These are phyloP conservation scores for Anacardium occidentale DNA, from an alignment of 345 rosid genomes.

Conservation along the genomic window DNA sequence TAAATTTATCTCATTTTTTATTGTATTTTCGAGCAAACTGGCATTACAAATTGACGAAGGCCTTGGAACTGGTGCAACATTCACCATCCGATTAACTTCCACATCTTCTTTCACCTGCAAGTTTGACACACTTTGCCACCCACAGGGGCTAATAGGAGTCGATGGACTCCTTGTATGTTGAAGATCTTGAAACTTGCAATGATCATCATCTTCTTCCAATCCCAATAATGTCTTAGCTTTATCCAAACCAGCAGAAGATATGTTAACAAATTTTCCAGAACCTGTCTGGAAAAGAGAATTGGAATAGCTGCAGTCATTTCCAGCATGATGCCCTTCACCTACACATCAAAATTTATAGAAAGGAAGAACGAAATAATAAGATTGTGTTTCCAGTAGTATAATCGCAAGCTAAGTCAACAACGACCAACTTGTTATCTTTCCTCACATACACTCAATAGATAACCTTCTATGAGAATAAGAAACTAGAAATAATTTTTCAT, in stretches of 20 bases:
- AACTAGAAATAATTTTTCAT: neutral
- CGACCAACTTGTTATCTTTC: neutral
- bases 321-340: slow-evolving; percentile 37
- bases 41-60: slow-evolving; percentile 30
- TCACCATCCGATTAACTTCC: slow-evolving; percentile 19
- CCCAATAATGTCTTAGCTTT: slow-evolving; percentile 77
- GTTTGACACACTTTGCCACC: slow-evolving; percentile 20
- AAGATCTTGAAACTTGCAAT: slow-evolving; percentile 32
- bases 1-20: slow-evolving; percentile 24
- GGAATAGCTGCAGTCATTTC: slow-evolving; percentile 28
- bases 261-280: slow-evolving; percentile 62
- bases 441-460: neutral
- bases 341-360: slow-evolving; percentile 9
- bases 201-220: slow-evolving; percentile 42
- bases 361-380: neutral
- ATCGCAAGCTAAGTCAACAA: neutral
- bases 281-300: slow-evolving; percentile 69
- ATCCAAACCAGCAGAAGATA: slow-evolving; percentile 64
- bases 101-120: slow-evolving; percentile 23
- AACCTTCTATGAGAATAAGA: neutral
- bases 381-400: neutral
- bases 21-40: slow-evolving; percentile 31
- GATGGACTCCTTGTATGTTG: slow-evolving; percentile 28
- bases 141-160: slow-evolving; percentile 23
- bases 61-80: slow-evolving; percentile 30